Evolutionary conservation across 73 alveolate genomes (phyloP), one percentile per base, ranked within the genome.

Genomic region (Paramecium sonneborni): DNA sequence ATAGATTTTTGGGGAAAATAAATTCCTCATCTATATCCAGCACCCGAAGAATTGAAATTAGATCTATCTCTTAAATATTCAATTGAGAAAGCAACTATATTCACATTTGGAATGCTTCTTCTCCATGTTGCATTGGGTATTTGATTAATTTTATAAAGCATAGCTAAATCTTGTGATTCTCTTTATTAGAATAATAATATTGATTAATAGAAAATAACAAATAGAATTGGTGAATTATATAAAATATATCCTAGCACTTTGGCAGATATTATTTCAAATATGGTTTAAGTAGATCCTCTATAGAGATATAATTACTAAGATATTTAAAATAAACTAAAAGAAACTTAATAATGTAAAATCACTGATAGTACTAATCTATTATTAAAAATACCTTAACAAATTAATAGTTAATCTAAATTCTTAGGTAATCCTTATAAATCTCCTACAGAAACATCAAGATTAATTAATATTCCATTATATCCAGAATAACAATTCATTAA

Each of bases 51-150:
- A 72, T 30, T 72, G 0, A 72, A 15, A n/a, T 12, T 9, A 15
- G 86, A 37, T 11, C 32, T 18, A 72, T 67, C 84, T 2, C 20
- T 30, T 30, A 67, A 67, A 11, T 52, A 52, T 52, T 62, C 84
- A 3, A 46, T 26, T 30, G 58, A 72, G 18, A 72, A 72, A 37
- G 26, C 86, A 30, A 72, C 86, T 15, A 18, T 72, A 12, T 72
- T 72, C 57, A 34, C 86, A 0, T 72, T 72, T 72, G 86, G 86
- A 3, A 72, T 72, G 86, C 57, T 72, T 8, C 57, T 72, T 0
- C 44, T 72, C 14, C 86, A 72, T 72, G 55, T 72, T 35, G 37
- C 86, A 12, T 38, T 72, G 11, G 86, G 86, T 62, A 62, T 72
- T 34, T 15, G 14, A 35, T 15, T 34, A 72, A 2, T 72, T 30